Percentiles rank a stretch among this genome's conserved stretches.
Conservation (phyloP, 1,284 basidiomycete genomes). For the Ceratobasidium sp. region DNA sequence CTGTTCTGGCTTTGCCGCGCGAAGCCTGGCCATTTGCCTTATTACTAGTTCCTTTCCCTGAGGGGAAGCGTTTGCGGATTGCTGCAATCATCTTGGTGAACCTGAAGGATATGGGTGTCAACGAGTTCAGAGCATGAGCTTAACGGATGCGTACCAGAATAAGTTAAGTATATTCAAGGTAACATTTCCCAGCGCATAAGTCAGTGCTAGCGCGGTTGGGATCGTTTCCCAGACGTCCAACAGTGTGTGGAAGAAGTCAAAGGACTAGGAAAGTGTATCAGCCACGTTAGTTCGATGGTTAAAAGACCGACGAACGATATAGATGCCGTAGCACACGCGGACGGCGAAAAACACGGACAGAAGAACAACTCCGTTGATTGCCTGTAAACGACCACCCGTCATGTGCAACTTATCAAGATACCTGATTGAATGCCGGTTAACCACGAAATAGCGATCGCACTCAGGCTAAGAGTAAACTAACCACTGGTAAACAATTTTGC, state of each 20-base stretch:
- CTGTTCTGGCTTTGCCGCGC: conserved; percentile 1
- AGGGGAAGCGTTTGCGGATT: conserved; percentile 46
- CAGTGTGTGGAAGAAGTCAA: conserved; percentile 68
- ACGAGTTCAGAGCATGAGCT: not conserved
- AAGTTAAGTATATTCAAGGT: conserved; percentile 72
- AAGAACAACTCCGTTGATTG: conserved; percentile 73
- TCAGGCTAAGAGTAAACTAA: conserved; percentile 3
- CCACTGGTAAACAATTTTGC: conserved; percentile 12
- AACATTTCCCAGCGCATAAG: conserved; percentile 67
- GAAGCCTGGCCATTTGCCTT: not conserved
- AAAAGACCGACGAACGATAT: conserved; percentile 59
- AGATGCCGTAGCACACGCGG: conserved; percentile 72
- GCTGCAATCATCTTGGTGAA: conserved; percentile 48
- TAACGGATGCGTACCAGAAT: conserved; percentile 64
- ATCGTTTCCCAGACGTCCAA: conserved; percentile 62
- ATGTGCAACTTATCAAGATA: conserved; percentile 77
- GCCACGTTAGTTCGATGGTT: conserved; percentile 4
- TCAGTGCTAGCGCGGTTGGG: conserved; percentile 59
- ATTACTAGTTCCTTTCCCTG: not conserved
- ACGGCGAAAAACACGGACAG: conserved; percentile 69
- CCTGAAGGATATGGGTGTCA: conserved; percentile 32
- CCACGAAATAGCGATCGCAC: not conserved
- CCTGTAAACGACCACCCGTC: conserved; percentile 71
- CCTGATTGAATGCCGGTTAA: conserved; percentile 55
- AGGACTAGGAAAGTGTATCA: conserved; percentile 59